Evolutionary conservation across 73 alveolate genomes (phyloP).

Genomic region (Paramecium tetraurelia): DNA sequence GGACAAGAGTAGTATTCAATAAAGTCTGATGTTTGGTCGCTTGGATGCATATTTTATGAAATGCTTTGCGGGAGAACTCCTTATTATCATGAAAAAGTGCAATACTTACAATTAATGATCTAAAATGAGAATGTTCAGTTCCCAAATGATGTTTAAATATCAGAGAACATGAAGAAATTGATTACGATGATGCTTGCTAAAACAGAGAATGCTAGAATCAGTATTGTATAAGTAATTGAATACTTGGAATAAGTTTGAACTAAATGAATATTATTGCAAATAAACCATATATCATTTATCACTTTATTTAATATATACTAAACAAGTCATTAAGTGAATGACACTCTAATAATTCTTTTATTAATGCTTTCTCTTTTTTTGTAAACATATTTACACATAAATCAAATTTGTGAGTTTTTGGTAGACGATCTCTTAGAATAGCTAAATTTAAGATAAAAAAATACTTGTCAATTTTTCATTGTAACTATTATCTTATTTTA

Average conservation of each 20-base stretch:
- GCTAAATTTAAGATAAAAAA: neutral
- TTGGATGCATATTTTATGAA: conserved; percentile 58
- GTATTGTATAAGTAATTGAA: neutral
- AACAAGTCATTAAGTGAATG: neutral
- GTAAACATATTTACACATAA: conserved; percentile 41
- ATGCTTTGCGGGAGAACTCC: conserved; percentile 66
- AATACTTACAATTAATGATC: conserved; percentile 3
- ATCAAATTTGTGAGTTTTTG: conserved; percentile 49
- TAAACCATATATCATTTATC: neutral
- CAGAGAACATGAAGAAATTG: neutral
- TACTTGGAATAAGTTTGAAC: neutral
- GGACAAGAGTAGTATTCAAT: conserved; percentile 38
- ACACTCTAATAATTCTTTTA: neutral
- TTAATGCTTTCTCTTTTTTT: conserved; percentile 47
- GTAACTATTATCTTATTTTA: neutral
- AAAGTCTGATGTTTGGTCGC: conserved; percentile 49
- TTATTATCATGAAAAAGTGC: conserved; percentile 35
- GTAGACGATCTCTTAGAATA: neutral
- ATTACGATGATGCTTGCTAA: conserved; percentile 38
- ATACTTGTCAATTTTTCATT: neutral
- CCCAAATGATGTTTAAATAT: neutral
- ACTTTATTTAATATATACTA: neutral
- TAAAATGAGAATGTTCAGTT: conserved; percentile 14
- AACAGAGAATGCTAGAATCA: conserved; percentile 39
- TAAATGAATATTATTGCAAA: neutral